Evolutionary conservation across 1,284 basidiomycete genomes (phyloP).

Genomic region (Coniophora puteana): DNA sequence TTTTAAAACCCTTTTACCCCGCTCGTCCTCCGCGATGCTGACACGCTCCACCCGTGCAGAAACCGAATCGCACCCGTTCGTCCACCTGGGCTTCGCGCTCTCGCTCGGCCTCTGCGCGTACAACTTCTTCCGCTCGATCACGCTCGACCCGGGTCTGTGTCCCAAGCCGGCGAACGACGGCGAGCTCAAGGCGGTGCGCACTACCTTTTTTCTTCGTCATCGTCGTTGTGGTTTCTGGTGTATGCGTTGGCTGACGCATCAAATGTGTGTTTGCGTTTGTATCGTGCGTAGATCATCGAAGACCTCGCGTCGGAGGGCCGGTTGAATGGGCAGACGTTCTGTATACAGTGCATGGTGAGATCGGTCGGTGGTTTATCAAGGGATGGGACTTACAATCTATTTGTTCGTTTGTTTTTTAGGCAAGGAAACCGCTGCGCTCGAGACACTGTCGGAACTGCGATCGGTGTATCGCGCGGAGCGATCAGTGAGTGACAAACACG

Average conservation of each 20-base stretch:
- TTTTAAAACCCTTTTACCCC: conserved; percentile 1
- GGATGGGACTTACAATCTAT: neutral
- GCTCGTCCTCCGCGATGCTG: no score
- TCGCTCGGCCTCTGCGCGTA: conserved; percentile 72
- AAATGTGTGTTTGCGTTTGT: neutral
- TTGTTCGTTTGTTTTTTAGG: conserved; percentile 36
- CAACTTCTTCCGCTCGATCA: conserved; percentile 89
- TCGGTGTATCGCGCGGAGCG: conserved; percentile 84
- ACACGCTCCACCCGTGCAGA: conserved; percentile 48
- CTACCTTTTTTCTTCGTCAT: conserved; percentile 13
- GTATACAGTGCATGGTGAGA: conserved; percentile 88
- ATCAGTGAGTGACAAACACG: conserved; percentile 67
- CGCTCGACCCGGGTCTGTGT: conserved; percentile 88
- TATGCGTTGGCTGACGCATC: conserved; percentile 3
- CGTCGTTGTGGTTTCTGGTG: conserved; percentile 1
- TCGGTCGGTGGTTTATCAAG: conserved; percentile 1
- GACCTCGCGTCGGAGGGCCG: conserved; percentile 84
- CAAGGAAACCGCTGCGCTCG: conserved; percentile 87
- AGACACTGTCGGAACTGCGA: conserved; percentile 96
- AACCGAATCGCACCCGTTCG: conserved; percentile 70
- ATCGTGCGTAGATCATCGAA: conserved; percentile 72
- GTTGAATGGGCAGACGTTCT: conserved; percentile 94
- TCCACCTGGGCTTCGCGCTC: conserved; percentile 76
- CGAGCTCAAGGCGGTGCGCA: conserved; percentile 79
- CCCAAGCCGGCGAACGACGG: conserved; percentile 75